A percentile compares a stretch with the other conserved stretches of the same genome.
phyloP scores from a whole-genome alignment of 495 filamentous ascomycete genomes.

The Paragyromitra xinjiangensis region DNA sequence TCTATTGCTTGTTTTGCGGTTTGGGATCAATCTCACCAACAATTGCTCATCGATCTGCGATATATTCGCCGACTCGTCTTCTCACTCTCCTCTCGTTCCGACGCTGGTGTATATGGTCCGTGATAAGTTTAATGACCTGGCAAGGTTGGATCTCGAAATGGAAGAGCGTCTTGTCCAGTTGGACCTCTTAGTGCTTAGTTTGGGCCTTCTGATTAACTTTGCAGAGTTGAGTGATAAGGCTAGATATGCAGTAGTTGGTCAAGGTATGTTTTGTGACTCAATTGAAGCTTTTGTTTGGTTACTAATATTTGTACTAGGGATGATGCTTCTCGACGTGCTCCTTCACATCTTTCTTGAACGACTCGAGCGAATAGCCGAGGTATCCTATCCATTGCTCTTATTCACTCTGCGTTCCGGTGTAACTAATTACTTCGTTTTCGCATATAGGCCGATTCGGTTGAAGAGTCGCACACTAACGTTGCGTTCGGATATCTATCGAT shows the following conservation, averaged over 20 bases:
- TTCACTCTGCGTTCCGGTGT: constrained; percentile 30
- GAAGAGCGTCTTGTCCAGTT: constrained; percentile 64
- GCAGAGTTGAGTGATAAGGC: constrained; percentile 71
- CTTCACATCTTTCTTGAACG: constrained; percentile 60
- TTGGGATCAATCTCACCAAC: constrained; percentile 88
- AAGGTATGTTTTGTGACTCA: constrained; percentile 21
- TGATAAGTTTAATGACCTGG: constrained; percentile 59
- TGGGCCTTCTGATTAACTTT: constrained; percentile 90
- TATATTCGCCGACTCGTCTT: constrained; percentile 66
- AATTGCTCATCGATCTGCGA: constrained; percentile 74
- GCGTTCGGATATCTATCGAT: constrained; percentile 90
- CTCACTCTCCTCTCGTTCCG: constrained; percentile 45
- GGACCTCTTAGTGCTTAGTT: constrained; percentile 77
- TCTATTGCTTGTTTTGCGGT: constrained; percentile 66
- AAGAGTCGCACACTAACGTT: constrained; percentile 85
- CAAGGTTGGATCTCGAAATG: constrained; percentile 59
- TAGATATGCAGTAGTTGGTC: constrained; percentile 38
- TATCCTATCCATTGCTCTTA: constrained; percentile 55
- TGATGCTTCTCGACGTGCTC: constrained; percentile 60
- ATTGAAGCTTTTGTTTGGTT: background rate
- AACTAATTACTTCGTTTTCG: constrained; percentile 16
- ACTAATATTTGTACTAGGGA: constrained; percentile 27
- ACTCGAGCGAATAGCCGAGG: constrained; percentile 62
- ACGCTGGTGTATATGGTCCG: constrained; percentile 56
- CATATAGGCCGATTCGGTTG: constrained; percentile 78